A percentile compares a stretch with the other conserved stretches of the same genome.
phyloP scores from a whole-genome alignment of 305 asterid genomes.

The Rubia tinctorum region DNA sequence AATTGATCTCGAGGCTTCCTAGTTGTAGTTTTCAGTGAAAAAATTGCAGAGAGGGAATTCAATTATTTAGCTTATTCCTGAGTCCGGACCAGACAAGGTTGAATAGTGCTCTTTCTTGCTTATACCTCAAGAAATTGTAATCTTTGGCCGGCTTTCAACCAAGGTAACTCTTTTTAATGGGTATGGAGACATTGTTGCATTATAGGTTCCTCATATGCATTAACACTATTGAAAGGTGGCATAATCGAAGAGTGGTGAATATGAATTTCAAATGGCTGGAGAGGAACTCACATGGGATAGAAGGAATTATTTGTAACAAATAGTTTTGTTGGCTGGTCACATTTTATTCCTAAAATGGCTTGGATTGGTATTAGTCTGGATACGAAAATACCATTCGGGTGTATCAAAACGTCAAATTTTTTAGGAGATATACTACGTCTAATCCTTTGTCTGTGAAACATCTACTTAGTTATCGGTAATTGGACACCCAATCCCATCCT shows the following conservation, averaged over 20 bases:
- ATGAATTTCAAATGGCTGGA: background rate
- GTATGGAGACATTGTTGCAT: background rate
- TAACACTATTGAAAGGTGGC: background rate
- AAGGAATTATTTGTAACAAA: background rate
- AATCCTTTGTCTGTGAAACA: background rate
- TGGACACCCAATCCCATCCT: background rate
- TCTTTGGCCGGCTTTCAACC: background rate
- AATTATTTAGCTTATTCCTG: too few species aligned
- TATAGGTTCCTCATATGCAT: background rate
- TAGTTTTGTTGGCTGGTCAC: background rate
- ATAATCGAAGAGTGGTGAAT: background rate
- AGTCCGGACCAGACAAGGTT: background rate
- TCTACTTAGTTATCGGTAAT: background rate
- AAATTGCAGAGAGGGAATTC: too few species aligned
- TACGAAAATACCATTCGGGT: background rate
- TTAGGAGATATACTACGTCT: too few species aligned
- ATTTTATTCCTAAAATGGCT: background rate
- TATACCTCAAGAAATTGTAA: background rate
- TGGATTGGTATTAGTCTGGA: background rate
- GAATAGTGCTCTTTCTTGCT: background rate
- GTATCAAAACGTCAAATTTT: too few species aligned
- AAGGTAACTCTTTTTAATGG: conserved; percentile 1
- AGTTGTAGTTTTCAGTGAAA: too few species aligned
- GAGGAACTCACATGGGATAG: background rate
- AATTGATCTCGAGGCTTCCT: too few species aligned